A percentile compares a stretch with the other conserved stretches of the same genome.
phyloP scores from a whole-genome alignment of 768 basidiomycete genomes.

The Pholiota microspora region DNA sequence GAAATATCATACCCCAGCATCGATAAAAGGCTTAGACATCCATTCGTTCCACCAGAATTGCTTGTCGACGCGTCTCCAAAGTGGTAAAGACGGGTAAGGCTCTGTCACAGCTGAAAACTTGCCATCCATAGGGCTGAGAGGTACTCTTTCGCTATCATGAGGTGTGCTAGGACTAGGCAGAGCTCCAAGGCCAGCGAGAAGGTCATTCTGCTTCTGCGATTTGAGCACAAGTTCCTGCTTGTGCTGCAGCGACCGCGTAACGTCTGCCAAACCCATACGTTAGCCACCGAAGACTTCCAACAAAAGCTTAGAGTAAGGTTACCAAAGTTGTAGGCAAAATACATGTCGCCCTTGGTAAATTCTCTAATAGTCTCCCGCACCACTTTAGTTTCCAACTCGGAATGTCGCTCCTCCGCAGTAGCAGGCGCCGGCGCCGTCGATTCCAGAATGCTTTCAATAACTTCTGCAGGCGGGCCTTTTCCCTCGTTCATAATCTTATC shows the following conservation, averaged over 20 bases:
- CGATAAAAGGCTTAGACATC: conserved; percentile 80
- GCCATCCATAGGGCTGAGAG: conserved; percentile 22
- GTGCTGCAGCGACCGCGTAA: conserved; percentile 80
- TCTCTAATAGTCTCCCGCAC: conserved; percentile 75
- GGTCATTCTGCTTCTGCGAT: conserved; percentile 52
- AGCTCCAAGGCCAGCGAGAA: conserved; percentile 63
- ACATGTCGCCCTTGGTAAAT: conserved; percentile 85
- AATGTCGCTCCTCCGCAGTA: conserved; percentile 63
- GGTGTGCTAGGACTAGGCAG: conserved; percentile 35
- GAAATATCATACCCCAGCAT: conserved; percentile 67
- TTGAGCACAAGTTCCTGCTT: conserved; percentile 68
- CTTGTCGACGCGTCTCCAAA: conserved; percentile 88
- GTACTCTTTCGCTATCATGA: conserved; percentile 19
- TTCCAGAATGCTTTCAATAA: conserved; percentile 56
- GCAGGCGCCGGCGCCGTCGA: conserved; percentile 61
- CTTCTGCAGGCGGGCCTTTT: conserved; percentile 47
- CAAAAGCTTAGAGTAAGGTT: conserved; percentile 3
- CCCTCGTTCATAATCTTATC: conserved; percentile 45
- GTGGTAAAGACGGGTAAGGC: conserved; percentile 73
- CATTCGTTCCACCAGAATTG: conserved; percentile 98
- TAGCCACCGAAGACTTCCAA: neutral
- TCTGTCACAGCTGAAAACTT: conserved; percentile 60
- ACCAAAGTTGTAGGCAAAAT: conserved; percentile 88
- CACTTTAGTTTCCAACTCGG: conserved; percentile 82
- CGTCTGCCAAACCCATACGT: conserved; percentile 42